Evolutionary conservation across 495 filamentous ascomycete genomes (phyloP), one percentile per base, ranked within the genome.

Genomic region (Symbiotaphrina buchneri): DNA sequence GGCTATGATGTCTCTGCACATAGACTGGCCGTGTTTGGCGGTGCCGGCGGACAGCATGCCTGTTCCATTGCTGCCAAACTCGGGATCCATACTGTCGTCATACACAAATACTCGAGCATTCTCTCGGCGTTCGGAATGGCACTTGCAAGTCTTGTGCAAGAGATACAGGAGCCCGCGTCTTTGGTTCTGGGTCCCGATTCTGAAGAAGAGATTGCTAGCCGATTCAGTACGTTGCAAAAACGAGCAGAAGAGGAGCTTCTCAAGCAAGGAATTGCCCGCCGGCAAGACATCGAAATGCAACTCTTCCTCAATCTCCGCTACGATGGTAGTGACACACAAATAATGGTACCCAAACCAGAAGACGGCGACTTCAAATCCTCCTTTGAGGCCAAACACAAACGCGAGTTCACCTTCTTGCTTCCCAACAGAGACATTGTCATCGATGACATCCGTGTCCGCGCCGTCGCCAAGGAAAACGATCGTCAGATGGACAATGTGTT

Each of bases 301-400:
- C 41, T 56, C 11, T 67, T 59, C 40, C 42, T 65, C 19, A 67
- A 65, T 36, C 50, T 67, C 43, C 58, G 60, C 1, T 65, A 65
- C 22, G 53, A 57, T 19, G 63, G 63, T 4, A 59, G 55, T 1
- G 57, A 64, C 29, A 65, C 63, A 0, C 53, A 55, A 13, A 35
- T 67, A 22, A 67, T 65, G 61, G 56, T 67, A 15, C 47, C 54
- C n/a, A 47, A 44, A 8, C 47, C 47, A 3, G 45, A 45, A 4
- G 49, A 55, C 13, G 22, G 22, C 8, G 13, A 25, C 7, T 65
- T 57, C 36, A 27, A 48, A 11, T 43, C 51, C 17, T n/a, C n/a
- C n/a, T n/a, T n/a, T n/a, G n/a, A n/a, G n/a, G n/a, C n/a, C n/a
- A 49, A 53, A 4, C 63, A 67, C 33, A 49, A 53, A 24, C 46